Conservation (phyloP, 2,329 filamentous ascomycete genomes). For the Samsoniella hepiali region DNA sequence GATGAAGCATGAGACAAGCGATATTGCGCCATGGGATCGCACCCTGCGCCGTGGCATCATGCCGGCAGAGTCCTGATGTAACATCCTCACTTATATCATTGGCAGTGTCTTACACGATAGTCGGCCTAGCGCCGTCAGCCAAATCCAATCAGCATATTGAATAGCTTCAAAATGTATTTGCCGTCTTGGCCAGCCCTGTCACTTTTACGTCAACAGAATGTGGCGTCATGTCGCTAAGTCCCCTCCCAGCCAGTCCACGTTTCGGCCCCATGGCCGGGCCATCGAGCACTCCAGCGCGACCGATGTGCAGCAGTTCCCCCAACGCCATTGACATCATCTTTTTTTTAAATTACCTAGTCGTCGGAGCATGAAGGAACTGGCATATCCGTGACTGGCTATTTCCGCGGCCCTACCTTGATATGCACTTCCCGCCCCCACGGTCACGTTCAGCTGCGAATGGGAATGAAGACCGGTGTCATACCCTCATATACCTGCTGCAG, state of each 20-base stretch:
- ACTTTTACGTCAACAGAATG: not conserved
- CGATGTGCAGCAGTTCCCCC: too few relatives aligned
- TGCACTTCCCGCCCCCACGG: not conserved
- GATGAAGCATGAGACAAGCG: conserved; percentile 1
- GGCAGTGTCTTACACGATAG: not conserved
- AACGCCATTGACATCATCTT: not conserved
- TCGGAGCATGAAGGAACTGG: not conserved
- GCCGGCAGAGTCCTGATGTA: not conserved
- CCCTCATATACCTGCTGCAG: not conserved
- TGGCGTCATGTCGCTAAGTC: not conserved
- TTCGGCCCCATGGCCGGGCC: not conserved
- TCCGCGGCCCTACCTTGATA: not conserved
- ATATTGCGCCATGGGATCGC: not conserved
- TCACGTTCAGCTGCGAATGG: not conserved
- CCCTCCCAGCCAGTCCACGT: not conserved
- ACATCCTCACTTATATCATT: not conserved
- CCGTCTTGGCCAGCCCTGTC: not conserved
- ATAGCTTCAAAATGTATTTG: not conserved
- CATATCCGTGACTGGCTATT: not conserved
- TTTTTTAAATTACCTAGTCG: not conserved
- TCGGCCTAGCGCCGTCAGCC: not conserved
- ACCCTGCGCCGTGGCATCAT: not conserved
- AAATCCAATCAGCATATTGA: not conserved
- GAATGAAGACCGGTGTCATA: not conserved
- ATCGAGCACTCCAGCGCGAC: too few relatives aligned